Evolutionary conservation across 1,284 basidiomycete species (phyloP).

Genomic region (Cryptococcus sp.): DNA sequence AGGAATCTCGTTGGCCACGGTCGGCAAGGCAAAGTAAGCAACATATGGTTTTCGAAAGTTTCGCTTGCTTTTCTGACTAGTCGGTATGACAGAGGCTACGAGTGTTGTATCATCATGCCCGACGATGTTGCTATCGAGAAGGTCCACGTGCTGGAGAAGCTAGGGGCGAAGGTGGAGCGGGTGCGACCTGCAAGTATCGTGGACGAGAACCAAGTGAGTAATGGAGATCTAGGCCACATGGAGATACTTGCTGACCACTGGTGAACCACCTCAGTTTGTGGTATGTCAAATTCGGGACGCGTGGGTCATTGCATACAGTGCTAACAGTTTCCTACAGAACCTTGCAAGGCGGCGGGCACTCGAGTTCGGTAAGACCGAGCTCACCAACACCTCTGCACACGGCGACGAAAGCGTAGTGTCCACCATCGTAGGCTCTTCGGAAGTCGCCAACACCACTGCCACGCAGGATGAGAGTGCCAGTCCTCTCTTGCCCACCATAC

Average conservation of each 20-base stretch:
- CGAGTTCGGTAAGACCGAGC: conserved; percentile 61
- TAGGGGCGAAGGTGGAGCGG: conserved; percentile 82
- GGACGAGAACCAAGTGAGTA: conserved; percentile 76
- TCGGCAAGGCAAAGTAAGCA: conserved; percentile 76
- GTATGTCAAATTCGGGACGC: conserved; percentile 49
- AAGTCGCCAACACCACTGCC: conserved; percentile 43
- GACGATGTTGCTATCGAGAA: conserved; percentile 93
- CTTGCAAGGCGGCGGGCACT: conserved; percentile 71
- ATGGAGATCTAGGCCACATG: background rate
- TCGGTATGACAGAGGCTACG: conserved; percentile 51
- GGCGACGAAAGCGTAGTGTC: conserved; percentile 53
- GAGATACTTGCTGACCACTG: background rate
- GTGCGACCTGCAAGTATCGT: conserved; percentile 86
- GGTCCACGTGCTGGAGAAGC: conserved; percentile 69
- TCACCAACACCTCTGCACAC: conserved; percentile 28
- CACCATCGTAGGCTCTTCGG: conserved; percentile 56
- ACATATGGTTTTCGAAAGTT: background rate
- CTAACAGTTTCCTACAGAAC: conserved; percentile 57
- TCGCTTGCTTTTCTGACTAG: background rate
- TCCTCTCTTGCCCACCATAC: background rate
- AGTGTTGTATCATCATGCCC: conserved; percentile 76
- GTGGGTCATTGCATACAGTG: background rate
- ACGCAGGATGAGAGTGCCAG: background rate
- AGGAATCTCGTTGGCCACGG: conserved; percentile 92
- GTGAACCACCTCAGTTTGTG: conserved; percentile 52